Base-by-base conservation (phyloP, 805 yeast species). In the Candida coleopterorum region DNA sequence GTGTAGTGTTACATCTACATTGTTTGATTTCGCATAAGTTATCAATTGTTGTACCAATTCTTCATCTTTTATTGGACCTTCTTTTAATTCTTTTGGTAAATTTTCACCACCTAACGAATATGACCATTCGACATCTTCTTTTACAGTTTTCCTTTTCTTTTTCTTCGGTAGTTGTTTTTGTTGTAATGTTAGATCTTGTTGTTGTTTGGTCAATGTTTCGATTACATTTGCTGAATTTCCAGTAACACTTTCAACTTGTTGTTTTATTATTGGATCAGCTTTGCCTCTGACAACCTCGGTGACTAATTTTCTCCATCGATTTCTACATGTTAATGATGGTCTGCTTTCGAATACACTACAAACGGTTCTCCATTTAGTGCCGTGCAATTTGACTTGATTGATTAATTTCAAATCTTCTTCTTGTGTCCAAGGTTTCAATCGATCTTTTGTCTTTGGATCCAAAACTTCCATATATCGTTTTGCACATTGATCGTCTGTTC, bases 401-500 rank as follows among this genome's bases (percentile, higher is more conserved):
- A 87, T 76, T 36, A 89, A 62, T 40, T 63, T 58, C 26, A 83
- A 58, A 54, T 89, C 97, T 55, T 89, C 96, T 8, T 77, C 85
- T 20, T 70, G 50, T 1, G 77, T 64, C 97, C 97, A 89, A 2
- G 82, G 79, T 47, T 86, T 72, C 30, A 87, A 65, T 38, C 96
- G 62, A 46, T 83, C 87, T 41, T 78, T 77, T 8, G 88, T 83
- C 18, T 66, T 70, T 5, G 97, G 96, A 48, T 86, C 93, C 40
- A 89, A 58, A 2, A 87, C 96, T 51, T 89, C 97, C 11, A 81
- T 77, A 55, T 85, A 89, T 49, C 97, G 65, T 52, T 89, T 89
- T 2, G 95, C 85, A 64, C 97, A 89, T 62, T 89, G 97, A 57
- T 88, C 96, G 51, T 88, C 96, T 0, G 95, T 89, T 53, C 97